Conservation (phyloP, 257 asterid species). For the Solanum etuberosum region DNA sequence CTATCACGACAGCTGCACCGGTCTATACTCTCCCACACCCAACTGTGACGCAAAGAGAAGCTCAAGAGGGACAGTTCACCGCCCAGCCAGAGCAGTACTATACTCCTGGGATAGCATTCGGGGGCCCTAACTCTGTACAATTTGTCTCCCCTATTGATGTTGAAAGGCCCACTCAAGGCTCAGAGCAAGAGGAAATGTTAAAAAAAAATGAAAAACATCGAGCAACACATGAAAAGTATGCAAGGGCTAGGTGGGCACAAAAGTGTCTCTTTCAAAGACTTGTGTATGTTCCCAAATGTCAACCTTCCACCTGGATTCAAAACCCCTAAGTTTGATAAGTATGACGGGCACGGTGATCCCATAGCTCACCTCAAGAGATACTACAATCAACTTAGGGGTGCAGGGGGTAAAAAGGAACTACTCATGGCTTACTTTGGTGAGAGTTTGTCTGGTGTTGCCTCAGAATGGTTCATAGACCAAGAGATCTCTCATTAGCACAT, state of each 20-base stretch:
- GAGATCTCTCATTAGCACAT: neutral
- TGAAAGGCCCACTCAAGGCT: neutral
- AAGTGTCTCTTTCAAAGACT: neutral
- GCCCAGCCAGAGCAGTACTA: neutral
- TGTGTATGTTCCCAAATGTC: neutral
- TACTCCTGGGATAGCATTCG: too few species aligned
- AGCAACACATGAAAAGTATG: neutral
- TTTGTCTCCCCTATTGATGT: neutral
- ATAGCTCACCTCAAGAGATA: neutral
- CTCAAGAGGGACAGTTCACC: neutral
- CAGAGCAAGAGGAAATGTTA: too few species aligned
- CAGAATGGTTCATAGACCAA: neutral
- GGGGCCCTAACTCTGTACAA: too few species aligned
- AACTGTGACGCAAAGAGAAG: neutral
- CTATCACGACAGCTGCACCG: rapidly evolving
- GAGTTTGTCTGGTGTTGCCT: neutral
- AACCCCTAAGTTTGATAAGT: neutral
- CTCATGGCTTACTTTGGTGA: neutral
- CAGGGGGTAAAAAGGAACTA: neutral
- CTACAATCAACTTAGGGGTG: neutral
- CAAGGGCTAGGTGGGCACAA: neutral
- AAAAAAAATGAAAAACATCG: neutral
- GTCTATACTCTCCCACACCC: neutral
- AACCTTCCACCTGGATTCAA: neutral
- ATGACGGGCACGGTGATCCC: neutral